These are phyloP conservation scores for Sonneratia alba DNA, from an alignment of 345 rosid species.

Conservation along the genomic window DNA sequence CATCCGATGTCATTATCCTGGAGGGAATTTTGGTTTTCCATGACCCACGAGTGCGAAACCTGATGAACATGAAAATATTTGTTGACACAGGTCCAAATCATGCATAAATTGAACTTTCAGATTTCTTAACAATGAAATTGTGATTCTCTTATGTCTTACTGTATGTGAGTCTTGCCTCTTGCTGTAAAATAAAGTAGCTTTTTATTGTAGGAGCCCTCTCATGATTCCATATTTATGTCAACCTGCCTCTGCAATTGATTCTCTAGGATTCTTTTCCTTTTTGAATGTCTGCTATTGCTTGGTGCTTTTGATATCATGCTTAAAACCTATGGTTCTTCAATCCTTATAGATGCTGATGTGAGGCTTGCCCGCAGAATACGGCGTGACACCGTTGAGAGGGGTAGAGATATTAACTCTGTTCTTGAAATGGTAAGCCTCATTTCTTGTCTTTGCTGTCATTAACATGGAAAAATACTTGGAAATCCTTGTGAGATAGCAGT, in stretches of 20 bases:
- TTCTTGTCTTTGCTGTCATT: not conserved
- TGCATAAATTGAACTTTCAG: not conserved
- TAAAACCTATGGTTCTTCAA: slow-evolving; percentile 5
- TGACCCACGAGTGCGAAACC: slow-evolving; percentile 77
- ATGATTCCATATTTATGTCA: not conserved
- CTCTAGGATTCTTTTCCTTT: not conserved
- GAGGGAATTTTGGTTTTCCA: slow-evolving; percentile 97
- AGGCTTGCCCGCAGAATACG: slow-evolving; percentile 99
- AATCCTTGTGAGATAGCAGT: not conserved
- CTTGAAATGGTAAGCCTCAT: slow-evolving; percentile 75
- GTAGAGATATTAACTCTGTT: slow-evolving; percentile 88
- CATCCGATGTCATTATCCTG: slow-evolving; percentile 93
- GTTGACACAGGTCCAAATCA: slow-evolving; percentile 74
- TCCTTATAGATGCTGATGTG: slow-evolving; percentile 91
- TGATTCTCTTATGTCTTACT: not conserved
- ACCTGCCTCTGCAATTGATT: not conserved
- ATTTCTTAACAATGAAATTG: not conserved
- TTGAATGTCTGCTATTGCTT: not conserved
- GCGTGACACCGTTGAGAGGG: slow-evolving; percentile 95
- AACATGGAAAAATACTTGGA: not conserved
- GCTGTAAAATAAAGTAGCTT: not conserved
- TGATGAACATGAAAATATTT: slow-evolving; percentile 96
- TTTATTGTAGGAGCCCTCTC: not conserved
- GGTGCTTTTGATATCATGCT: not conserved
- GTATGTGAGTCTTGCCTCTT: not conserved